Base-by-base conservation (phyloP, 1,284 basidiomycete species). In the Cryptococcus sp. region DNA sequence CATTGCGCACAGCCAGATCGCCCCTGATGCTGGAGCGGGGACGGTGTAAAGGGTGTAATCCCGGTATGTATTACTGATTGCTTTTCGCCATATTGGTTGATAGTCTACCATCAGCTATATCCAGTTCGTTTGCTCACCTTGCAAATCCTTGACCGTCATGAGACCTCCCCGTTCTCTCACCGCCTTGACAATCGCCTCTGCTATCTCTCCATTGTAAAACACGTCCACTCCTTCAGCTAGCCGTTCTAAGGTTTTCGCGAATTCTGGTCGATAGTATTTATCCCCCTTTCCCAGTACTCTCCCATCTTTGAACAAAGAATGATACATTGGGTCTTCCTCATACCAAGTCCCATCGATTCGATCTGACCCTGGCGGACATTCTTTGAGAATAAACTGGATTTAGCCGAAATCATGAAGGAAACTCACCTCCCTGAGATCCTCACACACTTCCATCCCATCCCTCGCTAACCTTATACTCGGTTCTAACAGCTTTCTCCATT, bases 401-500 rank as follows among this genome's bases (percentile, higher is more conserved):
- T 31, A 13, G n/a, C 13, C 2, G 3, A 2, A 34, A 8, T 13
- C 47, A 14, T 41, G 5, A 3, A 14, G 8, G 23, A 7, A 13
- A 49, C 34, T 49, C 11, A 49, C 44, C 44, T 10, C 23, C 23
- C 44, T 11, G 23, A 66, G 59, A 52, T 77, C 71, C 37, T 52
- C 49, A 11, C 64, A 52, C 55, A 73, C 59, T 32, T 90, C 89
- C 68, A 92, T 86, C 2, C 84, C 88, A 50, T 83, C 82, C n/a
- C 59, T 31, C 11, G 63, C 61, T 1, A 71, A 52, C 23, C 46
- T 33, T 36, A 69, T 62, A 34, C 52, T 57, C 8, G 61, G 61
- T 31, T 48, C 55, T 6, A 71, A 47, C 4, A 65, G 52, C 11
- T 57, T 52, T 4, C 11, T 14, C 68, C 67, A 71, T 5, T 51